A percentile compares a stretch with the other conserved stretches of the same genome.
phyloP scores from a whole-genome alignment of 2,329 filamentous ascomycete species.

The Dactylonectria macrodidyma region DNA sequence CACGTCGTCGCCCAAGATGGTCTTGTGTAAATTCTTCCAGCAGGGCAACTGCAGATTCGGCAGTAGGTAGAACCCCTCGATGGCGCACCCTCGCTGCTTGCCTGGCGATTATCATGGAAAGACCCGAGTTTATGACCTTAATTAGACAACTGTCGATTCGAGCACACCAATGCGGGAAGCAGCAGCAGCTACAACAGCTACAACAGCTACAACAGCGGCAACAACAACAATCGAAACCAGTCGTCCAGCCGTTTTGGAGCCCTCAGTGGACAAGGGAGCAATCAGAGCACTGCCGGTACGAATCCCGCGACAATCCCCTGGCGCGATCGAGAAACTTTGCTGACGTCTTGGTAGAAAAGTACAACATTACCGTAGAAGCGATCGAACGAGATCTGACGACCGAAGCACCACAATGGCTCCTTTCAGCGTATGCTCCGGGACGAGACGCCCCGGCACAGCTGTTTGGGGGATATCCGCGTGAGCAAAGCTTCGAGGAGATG shows the following conservation, averaged over 20 bases:
- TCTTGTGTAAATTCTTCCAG: conserved; percentile 64
- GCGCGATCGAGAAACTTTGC: conserved; percentile 9
- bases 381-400: conserved; percentile 78
- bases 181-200: conserved; percentile 15
- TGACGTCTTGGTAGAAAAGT: conserved; percentile 53
- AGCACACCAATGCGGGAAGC: conserved; percentile 62
- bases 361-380: conserved; percentile 69
- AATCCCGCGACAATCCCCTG: neutral
- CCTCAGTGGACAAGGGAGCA: conserved; percentile 53
- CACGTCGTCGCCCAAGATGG: conserved; percentile 48
- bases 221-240: conserved; percentile 52
- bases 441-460: conserved; percentile 84
- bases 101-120: neutral
- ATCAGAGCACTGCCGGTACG: conserved; percentile 43
- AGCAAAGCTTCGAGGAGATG: conserved; percentile 92
- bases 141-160: conserved; percentile 68
- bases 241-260: conserved; percentile 71
- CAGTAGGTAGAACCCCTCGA: conserved; percentile 55
- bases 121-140: conserved; percentile 27
- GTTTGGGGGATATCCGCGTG: conserved; percentile 83
- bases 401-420: conserved; percentile 86
- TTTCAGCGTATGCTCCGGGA: conserved; percentile 88
- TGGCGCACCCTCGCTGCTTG: neutral
- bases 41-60: conserved; percentile 68
- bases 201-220: conserved; percentile 12